Conservation (phyloP, 768 basidiomycete genomes). For the Trametes sanguinea region DNA sequence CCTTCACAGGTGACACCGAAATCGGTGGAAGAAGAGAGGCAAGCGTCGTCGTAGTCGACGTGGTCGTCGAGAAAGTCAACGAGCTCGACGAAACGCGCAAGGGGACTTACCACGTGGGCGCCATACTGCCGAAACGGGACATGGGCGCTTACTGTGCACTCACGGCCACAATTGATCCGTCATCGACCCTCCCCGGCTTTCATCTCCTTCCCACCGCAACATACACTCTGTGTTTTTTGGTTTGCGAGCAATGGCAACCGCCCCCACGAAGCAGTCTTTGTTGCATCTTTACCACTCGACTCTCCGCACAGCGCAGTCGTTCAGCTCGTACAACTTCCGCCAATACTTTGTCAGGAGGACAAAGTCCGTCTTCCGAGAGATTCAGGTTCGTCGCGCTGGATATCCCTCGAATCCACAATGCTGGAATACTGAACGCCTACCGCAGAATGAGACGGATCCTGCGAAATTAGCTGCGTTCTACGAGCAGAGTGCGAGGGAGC, state of each 20-base stretch:
- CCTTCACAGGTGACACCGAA: too few species aligned
- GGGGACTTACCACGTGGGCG: too few species aligned
- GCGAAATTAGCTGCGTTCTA: constrained; percentile 63
- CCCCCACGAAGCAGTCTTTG: constrained; percentile 67
- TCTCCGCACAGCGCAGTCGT: constrained; percentile 75
- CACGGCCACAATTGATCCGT: too few species aligned
- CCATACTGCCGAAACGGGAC: too few species aligned
- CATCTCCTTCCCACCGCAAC: not conserved
- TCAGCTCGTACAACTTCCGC: constrained; percentile 95
- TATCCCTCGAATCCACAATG: too few species aligned
- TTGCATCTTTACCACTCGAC: constrained; percentile 72
- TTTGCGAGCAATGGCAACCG: constrained; percentile 22
- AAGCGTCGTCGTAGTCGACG: too few species aligned
- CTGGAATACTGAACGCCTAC: too few species aligned
- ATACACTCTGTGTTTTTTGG: not conserved
- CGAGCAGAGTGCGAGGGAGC: constrained; percentile 67
- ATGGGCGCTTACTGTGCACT: too few species aligned
- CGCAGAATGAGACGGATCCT: constrained; percentile 61
- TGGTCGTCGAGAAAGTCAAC: too few species aligned
- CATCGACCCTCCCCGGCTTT: too few species aligned
- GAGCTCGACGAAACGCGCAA: too few species aligned
- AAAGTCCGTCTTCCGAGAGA: constrained; percentile 65
- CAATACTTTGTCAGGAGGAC: constrained; percentile 79
- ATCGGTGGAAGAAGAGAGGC: too few species aligned
- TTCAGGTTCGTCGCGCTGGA: constrained; percentile 51